These are phyloP conservation scores for Penicillium hesseltinei DNA, from an alignment of 2,329 filamentous ascomycete species.

Conservation along the genomic window DNA sequence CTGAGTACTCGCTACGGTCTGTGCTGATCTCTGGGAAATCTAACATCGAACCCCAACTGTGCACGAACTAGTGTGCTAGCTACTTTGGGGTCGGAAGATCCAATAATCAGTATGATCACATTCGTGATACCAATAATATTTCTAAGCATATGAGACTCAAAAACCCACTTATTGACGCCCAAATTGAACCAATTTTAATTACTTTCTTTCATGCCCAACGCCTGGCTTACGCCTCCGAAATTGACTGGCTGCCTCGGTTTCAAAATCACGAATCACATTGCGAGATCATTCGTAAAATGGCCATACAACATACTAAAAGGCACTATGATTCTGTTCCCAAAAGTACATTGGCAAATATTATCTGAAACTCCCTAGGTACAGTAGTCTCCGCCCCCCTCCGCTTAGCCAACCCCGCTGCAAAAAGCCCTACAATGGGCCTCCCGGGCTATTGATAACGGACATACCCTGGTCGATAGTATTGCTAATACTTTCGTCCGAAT, in stretches of 20 bases:
- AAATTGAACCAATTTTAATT: slow-evolving; percentile 14
- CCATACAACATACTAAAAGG: neutral
- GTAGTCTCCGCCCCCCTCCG: neutral
- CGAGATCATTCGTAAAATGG: neutral
- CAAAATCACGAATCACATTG: neutral
- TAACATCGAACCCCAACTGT: slow-evolving; percentile 1
- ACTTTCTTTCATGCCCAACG: slow-evolving; percentile 26
- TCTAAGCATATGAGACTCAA: slow-evolving; percentile 5
- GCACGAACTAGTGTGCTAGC: slow-evolving; percentile 1
- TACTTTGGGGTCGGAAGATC: neutral
- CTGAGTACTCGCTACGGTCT: slow-evolving; percentile 4
- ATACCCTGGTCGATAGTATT: neutral
- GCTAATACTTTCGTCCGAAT: neutral
- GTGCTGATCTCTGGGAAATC: slow-evolving; percentile 1
- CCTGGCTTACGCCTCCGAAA: slow-evolving; percentile 15
- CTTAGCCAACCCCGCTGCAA: neutral
- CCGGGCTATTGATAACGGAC: neutral
- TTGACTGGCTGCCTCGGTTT: slow-evolving; percentile 8
- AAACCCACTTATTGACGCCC: slow-evolving; percentile 15
- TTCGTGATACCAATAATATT: neutral
- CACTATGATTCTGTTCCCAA: neutral
- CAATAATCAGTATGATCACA: slow-evolving; percentile 3
- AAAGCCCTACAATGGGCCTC: neutral
- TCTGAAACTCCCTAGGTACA: slow-evolving; percentile 4
- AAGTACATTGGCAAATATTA: slow-evolving; percentile 4